Evolutionary conservation across 495 filamentous ascomycete species (phyloP).

Genomic region (Penicillium cinerascens): DNA sequence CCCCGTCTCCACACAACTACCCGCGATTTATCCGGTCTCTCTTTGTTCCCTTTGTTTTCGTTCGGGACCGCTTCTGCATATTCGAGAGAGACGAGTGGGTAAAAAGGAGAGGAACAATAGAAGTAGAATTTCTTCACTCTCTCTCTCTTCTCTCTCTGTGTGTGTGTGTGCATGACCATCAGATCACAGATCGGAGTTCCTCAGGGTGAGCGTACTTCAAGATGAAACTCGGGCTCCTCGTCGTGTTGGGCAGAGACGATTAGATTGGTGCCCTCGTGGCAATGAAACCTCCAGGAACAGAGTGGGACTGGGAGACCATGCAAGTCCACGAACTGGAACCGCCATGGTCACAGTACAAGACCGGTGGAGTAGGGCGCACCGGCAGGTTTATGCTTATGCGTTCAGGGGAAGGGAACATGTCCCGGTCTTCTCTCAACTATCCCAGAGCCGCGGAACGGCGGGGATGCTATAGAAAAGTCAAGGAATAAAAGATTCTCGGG

Average conservation of each 20-base stretch:
- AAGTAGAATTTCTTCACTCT: no score
- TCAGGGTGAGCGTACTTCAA: no score
- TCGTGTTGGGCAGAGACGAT: neutral
- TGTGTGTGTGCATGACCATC: no score
- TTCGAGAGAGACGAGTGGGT: neutral
- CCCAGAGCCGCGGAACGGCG: constrained; percentile 3
- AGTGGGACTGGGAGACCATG: constrained; percentile 11
- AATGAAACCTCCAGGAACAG: neutral
- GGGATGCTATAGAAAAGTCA: neutral
- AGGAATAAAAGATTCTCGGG: neutral
- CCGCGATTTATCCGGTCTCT: neutral
- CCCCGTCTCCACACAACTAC: neutral
- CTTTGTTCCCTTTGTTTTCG: neutral
- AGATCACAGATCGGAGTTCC: no score
- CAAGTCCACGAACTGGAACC: constrained; percentile 15
- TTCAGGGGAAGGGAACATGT: neutral
- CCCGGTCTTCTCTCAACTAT: constrained; percentile 1
- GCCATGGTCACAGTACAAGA: constrained; percentile 19
- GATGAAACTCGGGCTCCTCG: neutral
- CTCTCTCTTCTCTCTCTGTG: no score
- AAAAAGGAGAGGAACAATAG: neutral
- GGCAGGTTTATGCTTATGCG: neutral
- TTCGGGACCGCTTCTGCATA: neutral
- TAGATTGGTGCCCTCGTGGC: constrained; percentile 3
- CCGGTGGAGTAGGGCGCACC: neutral